Evolutionary conservation across 169 alveolate species (phyloP).

Genomic region (Plasmodium gonderi): DNA sequence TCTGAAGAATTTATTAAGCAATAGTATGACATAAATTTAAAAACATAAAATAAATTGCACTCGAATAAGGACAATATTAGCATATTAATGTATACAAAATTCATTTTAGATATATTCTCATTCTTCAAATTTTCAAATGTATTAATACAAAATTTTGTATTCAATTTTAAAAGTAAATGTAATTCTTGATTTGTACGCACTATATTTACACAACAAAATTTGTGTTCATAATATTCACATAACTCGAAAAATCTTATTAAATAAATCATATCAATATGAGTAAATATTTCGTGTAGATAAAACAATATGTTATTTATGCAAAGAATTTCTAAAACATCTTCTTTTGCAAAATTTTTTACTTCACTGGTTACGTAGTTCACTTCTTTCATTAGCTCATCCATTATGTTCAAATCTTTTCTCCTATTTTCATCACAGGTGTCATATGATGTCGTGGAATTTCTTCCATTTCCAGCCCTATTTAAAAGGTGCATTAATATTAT

Average conservation of each 20-base stretch:
- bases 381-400: slow-evolving; percentile 43
- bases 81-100: slow-evolving; percentile 47
- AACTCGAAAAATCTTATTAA: slow-evolving; percentile 40
- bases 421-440: neutral
- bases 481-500: neutral
- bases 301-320: slow-evolving; percentile 63
- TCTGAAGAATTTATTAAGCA: slow-evolving; percentile 62
- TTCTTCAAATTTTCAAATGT: slow-evolving; percentile 58
- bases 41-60: slow-evolving; percentile 66
- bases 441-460: neutral
- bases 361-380: slow-evolving; percentile 30
- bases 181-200: neutral
- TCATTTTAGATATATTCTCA: slow-evolving; percentile 70
- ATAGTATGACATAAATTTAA: slow-evolving; percentile 63
- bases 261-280: slow-evolving; percentile 61
- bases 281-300: slow-evolving; percentile 59
- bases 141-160: slow-evolving; percentile 44
- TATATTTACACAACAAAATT: slow-evolving; percentile 14
- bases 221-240: slow-evolving; percentile 1
- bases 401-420: neutral
- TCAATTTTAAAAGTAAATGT: slow-evolving; percentile 6
- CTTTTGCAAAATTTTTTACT: slow-evolving; percentile 50
- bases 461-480: neutral
- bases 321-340: slow-evolving; percentile 38
- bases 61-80: slow-evolving; percentile 66